Evolutionary conservation across 345 rosid genomes (phyloP), one percentile per base, ranked within the genome.

Genomic region (Citrus maxima): DNA sequence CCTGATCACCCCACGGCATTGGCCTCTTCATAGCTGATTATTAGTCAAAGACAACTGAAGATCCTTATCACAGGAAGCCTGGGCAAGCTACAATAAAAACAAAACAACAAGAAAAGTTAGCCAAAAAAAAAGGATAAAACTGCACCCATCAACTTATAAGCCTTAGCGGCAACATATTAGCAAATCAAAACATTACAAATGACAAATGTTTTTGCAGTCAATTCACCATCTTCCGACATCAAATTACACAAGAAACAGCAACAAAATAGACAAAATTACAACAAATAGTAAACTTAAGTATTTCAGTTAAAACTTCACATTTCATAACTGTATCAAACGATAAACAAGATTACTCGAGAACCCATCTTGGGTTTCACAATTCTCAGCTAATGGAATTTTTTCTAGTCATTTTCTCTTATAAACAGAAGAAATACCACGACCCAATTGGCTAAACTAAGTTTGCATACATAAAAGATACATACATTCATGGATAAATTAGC

Each of bases 11-110:
- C 90, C 88, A 85, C 18, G 91, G 87, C 81, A 82, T 62, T 66
- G 82, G 6, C 82, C 92, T 85, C 84, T 90, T 86, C 95, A 88
- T 91, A 49, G 75, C 54, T 16, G 37, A 67, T 54, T 30, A 66
- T 9, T 10, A 21, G 34, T 42, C 62, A 56, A 77, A 14, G 61
- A 51, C 12, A 62, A 28, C 40, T 5, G 28, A 12, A 64, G n/a
- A 21, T 32, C 28, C 70, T 22, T 49, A 4, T 64, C 35, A 14
- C 34, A 3, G 21, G 24, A 32, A 65, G 46, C 27, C 49, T 3
- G 16, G 63, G 6, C 34, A 19, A 61, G 56, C 68, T 74, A 60
- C 60, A 10, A 25, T 13, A 7, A 60, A 24, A 24, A 38, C 19
- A 6, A 59, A 73, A 58, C 28, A 58, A 59, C 16, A 59, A 35